Conservation (phyloP, 192 early-diverging fungal genomes). For the Phycomyces nitens region DNA sequence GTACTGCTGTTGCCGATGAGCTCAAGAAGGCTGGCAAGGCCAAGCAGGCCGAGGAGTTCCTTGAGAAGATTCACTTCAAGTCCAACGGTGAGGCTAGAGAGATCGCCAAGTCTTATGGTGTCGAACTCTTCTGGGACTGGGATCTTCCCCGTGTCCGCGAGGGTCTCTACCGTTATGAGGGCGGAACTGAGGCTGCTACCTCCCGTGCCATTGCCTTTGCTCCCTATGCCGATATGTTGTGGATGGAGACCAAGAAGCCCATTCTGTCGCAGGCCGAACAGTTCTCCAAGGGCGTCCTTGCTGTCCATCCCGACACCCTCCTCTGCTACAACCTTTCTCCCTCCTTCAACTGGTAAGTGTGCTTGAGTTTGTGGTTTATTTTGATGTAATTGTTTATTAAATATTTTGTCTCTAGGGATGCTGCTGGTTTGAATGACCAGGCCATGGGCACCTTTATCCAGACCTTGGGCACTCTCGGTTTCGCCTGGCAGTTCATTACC, state of each 20-base stretch:
- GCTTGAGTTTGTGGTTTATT: too few species aligned
- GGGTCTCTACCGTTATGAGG: constrained; percentile 97
- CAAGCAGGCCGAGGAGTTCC: constrained; percentile 41
- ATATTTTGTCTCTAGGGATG: constrained; percentile 32
- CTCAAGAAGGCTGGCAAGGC: constrained; percentile 66
- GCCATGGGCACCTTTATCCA: constrained; percentile 83
- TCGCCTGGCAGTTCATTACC: constrained; percentile 98
- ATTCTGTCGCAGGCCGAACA: constrained; percentile 89
- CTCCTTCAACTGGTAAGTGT: constrained; percentile 94
- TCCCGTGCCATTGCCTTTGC: constrained; percentile 81
- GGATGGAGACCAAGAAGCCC: constrained; percentile 99
- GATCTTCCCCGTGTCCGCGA: constrained; percentile 87
- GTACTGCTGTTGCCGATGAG: constrained; percentile 76
- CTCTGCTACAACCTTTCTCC: constrained; percentile 97
- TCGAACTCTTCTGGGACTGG: constrained; percentile 86
- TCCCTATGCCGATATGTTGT: constrained; percentile 86
- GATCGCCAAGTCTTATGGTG: constrained; percentile 70
- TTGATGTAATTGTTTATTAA: not conserved
- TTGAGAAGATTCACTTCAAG: constrained; percentile 49
- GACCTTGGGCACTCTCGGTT: constrained; percentile 86
- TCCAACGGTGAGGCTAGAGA: constrained; percentile 84
- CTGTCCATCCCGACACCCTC: constrained; percentile 76
- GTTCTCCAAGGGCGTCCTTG: constrained; percentile 85
- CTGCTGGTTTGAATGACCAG: constrained; percentile 88
- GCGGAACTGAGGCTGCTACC: constrained; percentile 90